Percentiles rank a stretch among this genome's conserved stretches.
Conservation (phyloP, 805 yeast species). For the Sungouiozyma ichnusensis region DNA sequence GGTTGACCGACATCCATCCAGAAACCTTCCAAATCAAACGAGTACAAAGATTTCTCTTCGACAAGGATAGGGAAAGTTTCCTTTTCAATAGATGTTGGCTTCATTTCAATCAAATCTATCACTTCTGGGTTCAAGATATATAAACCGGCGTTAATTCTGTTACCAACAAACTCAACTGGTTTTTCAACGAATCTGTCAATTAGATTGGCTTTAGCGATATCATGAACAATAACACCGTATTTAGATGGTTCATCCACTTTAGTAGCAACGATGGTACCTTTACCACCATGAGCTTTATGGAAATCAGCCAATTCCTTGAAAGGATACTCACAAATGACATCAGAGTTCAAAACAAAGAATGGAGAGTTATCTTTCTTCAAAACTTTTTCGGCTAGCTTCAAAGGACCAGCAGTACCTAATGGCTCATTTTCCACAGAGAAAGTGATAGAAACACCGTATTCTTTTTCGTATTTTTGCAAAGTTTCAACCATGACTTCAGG, state of each 20-base stretch:
- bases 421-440: slow-evolving; percentile 99
- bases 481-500: slow-evolving; percentile 99
- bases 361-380: slow-evolving; percentile 93
- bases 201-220: slow-evolving; percentile 87
- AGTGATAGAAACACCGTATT: slow-evolving; percentile 88
- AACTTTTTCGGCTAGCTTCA: slow-evolving; percentile 90
- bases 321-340: slow-evolving; percentile 98
- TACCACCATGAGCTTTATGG: slow-evolving; percentile 95
- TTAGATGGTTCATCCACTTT: slow-evolving; percentile 99
- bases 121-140: slow-evolving; percentile 97
- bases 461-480: slow-evolving; percentile 84
- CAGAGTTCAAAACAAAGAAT: slow-evolving; percentile 95
- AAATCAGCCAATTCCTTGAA: slow-evolving; percentile 82
- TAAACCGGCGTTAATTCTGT: slow-evolving; percentile 98
- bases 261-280: slow-evolving; percentile 97
- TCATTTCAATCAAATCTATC: slow-evolving; percentile 90
- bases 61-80: slow-evolving; percentile 98
- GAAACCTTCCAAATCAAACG: slow-evolving; percentile 96
- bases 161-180: slow-evolving; percentile 98
- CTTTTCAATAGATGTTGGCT: slow-evolving; percentile 98
- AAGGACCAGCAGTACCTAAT: slow-evolving; percentile 98
- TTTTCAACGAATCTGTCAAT: slow-evolving; percentile 98
- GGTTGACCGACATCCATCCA: slow-evolving; percentile 99
- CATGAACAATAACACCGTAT: slow-evolving; percentile 98
- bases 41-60: slow-evolving; percentile 77